Evolutionary conservation across 345 rosid species (phyloP), one percentile per base, ranked within the genome.

Genomic region (Durio zibethinus): DNA sequence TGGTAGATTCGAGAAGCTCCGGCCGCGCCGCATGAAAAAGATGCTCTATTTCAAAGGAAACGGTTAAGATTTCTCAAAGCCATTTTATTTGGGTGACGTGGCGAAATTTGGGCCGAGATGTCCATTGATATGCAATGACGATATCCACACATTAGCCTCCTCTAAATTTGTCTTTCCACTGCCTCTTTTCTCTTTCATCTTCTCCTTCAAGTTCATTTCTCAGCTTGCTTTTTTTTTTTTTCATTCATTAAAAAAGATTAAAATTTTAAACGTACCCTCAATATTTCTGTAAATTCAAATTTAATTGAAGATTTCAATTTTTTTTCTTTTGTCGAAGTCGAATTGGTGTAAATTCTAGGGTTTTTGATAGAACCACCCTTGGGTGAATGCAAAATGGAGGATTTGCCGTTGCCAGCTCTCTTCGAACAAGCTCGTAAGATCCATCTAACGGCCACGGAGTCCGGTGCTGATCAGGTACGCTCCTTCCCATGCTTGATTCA

Each of bases 351-450:
- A 71, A 23, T 15, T 45, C 45, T 77, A 60, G 85, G 52, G 77
- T 43, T 73, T 77, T 52, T 47, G 7, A 10, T 9, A 16, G 70
- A 20, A 76, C 82, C 11, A 21, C 15, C 50, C 70, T 83, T 84
- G 88, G 89, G 85, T 42, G 91, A 86, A 71, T 14, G 47, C 71
- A 81, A 84, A 35, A 86, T 80, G 89, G 93, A 89, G 79, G 94
- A 92, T 33, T 50, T 90, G 89, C 79, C 97, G 27, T 82, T 96
- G 52, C 87, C 97, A 18, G 81, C 87, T 15, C 84, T 97, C 48
- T 92, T 94, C 80, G 97, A 92, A 23, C 88, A 88, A 86, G 90
- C 96, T 53, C 90, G 90, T 63, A 92, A 88, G 87, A 89, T 94
- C 82, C 91, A 94, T 83, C 75, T 68, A 4, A 76, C 78, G n/a